Evolutionary conservation across 805 yeast genomes (phyloP).

Genomic region (Schizosaccharomyces japonicus): DNA sequence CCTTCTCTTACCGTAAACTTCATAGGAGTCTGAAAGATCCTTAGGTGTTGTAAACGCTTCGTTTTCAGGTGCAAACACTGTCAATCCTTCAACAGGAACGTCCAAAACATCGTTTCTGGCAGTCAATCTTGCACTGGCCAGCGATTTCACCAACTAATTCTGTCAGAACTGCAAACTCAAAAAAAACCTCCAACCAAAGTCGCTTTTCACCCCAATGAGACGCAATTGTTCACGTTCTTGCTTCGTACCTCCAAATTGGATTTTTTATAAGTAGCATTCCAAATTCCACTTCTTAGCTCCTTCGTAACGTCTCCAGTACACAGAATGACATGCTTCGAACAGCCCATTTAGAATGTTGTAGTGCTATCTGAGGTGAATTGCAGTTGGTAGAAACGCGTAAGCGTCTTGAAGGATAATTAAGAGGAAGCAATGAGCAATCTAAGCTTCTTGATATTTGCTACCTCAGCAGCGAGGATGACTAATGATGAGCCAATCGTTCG

Average conservation of each 20-base stretch:
- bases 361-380: too few species aligned
- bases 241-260: conserved; percentile 1
- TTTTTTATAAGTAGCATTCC: background rate
- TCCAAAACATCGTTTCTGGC: background rate
- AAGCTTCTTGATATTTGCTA: too few species aligned
- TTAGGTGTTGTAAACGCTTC: background rate
- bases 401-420: too few species aligned
- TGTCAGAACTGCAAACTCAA: too few species aligned
- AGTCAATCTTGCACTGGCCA: background rate
- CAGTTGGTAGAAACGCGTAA: too few species aligned
- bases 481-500: too few species aligned
- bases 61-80: background rate
- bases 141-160: background rate
- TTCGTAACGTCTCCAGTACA: conserved; percentile 2
- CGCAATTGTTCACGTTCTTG: too few species aligned
- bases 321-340: background rate
- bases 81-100: background rate
- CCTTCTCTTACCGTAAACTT: background rate
- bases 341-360: too few species aligned
- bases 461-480: too few species aligned
- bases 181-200: too few species aligned
- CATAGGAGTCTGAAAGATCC: background rate
- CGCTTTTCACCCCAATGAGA: too few species aligned
- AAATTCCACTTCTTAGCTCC: background rate
- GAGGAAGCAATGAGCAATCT: too few species aligned